Conservation (phyloP, 768 basidiomycete genomes). For the Podaxis sp. region DNA sequence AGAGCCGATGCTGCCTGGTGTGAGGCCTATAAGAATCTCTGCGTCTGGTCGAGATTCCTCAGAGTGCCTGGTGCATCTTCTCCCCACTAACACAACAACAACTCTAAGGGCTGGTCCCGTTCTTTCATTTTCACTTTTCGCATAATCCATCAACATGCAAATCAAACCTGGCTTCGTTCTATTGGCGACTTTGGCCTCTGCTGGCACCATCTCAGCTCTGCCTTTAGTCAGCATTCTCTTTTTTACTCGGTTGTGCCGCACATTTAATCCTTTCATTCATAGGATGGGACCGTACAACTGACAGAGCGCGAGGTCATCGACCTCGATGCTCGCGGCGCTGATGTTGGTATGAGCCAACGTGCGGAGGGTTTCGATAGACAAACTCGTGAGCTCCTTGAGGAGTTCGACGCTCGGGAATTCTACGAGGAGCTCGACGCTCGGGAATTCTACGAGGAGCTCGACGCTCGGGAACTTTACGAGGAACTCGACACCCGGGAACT, state of each 20-base stretch:
- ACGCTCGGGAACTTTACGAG: neutral
- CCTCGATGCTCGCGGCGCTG: neutral
- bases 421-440: neutral
- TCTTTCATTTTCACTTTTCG: neutral
- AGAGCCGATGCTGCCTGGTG: neutral
- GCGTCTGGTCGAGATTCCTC: neutral
- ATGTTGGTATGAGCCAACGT: neutral
- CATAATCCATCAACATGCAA: neutral
- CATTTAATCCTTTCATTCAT: neutral
- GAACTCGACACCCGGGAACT: neutral
- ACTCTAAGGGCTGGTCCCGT: conserved; percentile 4
- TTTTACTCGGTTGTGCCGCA: neutral
- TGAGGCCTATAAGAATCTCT: neutral
- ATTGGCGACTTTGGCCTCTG: neutral
- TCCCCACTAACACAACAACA: neutral
- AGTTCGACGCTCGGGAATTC: neutral
- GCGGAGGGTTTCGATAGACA: neutral
- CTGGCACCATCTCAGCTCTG: neutral
- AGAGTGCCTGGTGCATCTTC: conserved; percentile 12
- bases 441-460: neutral
- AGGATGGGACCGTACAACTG: neutral
- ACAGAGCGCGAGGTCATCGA: neutral
- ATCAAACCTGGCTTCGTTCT: conserved; percentile 3
- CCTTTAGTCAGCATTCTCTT: neutral
- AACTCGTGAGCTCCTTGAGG: neutral